Percentiles rank a stretch among this genome's conserved stretches.
Conservation (phyloP, 306 rosid genomes). For the Casuarina equisetifolia region DNA sequence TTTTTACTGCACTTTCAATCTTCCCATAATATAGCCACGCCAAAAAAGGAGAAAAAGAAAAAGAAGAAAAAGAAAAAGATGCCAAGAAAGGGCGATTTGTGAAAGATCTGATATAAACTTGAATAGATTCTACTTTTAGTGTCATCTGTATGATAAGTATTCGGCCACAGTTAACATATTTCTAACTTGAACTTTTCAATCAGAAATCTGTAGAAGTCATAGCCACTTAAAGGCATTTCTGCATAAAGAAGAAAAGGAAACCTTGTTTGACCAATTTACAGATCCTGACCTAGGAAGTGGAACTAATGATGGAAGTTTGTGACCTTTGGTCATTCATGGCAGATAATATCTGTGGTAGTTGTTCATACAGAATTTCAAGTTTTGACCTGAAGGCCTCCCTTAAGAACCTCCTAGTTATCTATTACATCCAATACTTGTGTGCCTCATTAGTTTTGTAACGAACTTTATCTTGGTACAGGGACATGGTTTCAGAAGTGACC, state of each 20-base stretch:
- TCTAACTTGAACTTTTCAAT: neutral
- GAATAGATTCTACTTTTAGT: neutral
- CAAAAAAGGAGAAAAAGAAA: neutral
- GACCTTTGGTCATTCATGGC: neutral
- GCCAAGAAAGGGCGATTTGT: neutral
- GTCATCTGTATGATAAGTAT: neutral
- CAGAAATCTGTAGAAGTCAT: neutral
- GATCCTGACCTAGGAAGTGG: neutral
- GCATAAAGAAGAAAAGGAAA: no score
- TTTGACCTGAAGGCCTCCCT: neutral
- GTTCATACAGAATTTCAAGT: neutral
- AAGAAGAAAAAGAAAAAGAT: neutral
- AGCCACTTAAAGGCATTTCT: neutral
- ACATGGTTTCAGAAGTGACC: conserved; percentile 82
- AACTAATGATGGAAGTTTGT: neutral
- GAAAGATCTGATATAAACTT: neutral
- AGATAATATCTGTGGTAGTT: neutral
- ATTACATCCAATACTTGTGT: conserved; percentile 9
- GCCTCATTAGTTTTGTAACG: conserved; percentile 20
- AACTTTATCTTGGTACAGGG: conserved; percentile 52
- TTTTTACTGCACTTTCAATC: neutral
- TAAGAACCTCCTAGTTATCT: neutral
- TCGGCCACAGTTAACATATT: neutral
- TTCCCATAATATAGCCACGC: no score
- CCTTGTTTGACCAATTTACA: neutral